phyloP scores from a whole-genome alignment of 306 rosid species.

The Acacia crassicarpa region DNA sequence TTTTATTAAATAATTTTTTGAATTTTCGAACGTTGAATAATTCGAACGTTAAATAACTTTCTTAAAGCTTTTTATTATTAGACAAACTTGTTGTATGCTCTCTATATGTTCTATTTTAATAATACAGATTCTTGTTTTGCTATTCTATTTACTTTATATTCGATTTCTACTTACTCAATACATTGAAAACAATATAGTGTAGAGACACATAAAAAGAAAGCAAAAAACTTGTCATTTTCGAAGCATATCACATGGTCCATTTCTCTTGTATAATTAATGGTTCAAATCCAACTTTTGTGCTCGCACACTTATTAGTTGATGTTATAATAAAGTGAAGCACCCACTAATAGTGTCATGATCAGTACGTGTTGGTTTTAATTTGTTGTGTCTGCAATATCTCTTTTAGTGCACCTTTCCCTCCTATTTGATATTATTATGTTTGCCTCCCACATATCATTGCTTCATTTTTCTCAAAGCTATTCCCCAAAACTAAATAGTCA shows the following conservation, averaged over 20 bases:
- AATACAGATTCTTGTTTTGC: no score
- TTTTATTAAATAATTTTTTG: no score
- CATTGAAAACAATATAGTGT: no score
- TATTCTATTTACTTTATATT: no score
- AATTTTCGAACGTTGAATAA: no score
- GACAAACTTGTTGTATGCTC: no score
- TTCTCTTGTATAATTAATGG: neutral
- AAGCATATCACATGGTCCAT: neutral
- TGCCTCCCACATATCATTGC: no score
- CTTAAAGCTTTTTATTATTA: no score
- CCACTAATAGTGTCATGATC: slow-evolving; percentile 46
- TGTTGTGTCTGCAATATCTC: slow-evolving; percentile 16
- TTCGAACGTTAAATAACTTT: no score
- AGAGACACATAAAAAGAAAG: slow-evolving; percentile 29
- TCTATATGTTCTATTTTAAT: no score
- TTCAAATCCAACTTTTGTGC: slow-evolving; percentile 26
- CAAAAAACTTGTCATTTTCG: slow-evolving; percentile 23
- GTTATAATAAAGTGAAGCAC: slow-evolving; percentile 68
- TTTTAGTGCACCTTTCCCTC: slow-evolving; percentile 29
- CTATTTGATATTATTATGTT: no score
- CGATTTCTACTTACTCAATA: no score
- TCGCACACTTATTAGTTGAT: slow-evolving; percentile 33
- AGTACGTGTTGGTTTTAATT: slow-evolving; percentile 16
- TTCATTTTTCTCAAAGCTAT: neutral
- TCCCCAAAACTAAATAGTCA: neutral